These are phyloP conservation scores for Intubia oerlemansii DNA, from an alignment of 2,329 filamentous ascomycete genomes.

Conservation along the genomic window DNA sequence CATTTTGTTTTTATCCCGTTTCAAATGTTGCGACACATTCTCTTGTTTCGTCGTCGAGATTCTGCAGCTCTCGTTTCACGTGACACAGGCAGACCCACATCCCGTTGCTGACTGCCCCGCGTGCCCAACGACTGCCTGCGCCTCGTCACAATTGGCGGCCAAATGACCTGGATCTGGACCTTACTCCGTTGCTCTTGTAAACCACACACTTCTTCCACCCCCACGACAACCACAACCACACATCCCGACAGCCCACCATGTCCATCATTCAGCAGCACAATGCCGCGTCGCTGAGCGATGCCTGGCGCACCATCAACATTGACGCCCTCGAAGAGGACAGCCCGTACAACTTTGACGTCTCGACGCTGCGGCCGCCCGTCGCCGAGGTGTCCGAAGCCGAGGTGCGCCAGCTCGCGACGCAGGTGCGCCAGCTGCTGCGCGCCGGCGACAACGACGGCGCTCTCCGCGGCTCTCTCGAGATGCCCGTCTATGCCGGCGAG, in stretches of 20 bases:
- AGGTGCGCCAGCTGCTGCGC: conserved; percentile 72
- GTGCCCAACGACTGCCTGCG: too few species aligned
- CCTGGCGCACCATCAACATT: conserved; percentile 82
- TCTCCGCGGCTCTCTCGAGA: conserved; percentile 64
- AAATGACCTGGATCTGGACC: too few species aligned
- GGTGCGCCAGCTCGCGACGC: conserved; percentile 54
- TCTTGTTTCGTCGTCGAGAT: too few species aligned
- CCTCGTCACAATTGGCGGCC: too few species aligned
- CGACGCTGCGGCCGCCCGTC: conserved; percentile 58
- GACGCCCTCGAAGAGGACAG: conserved; percentile 82
- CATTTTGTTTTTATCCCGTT: too few species aligned
- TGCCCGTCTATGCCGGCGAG: conserved; percentile 49
- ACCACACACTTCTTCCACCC: too few species aligned
- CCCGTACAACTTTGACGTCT: conserved; percentile 73
- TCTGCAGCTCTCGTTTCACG: too few species aligned
- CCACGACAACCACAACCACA: too few species aligned
- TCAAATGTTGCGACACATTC: too few species aligned
- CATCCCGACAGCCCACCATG: conserved; percentile 26
- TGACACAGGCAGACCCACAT: too few species aligned
- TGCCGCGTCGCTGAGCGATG: conserved; percentile 35
- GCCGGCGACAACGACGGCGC: conserved; percentile 78
- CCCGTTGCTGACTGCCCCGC: too few species aligned
- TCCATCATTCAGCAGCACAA: conserved; percentile 48
- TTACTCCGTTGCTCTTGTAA: too few species aligned
- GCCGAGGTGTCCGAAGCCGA: conserved; percentile 57